phyloP scores from a whole-genome alignment of 805 yeast species.

The Wickerhamomyces pijperi region DNA sequence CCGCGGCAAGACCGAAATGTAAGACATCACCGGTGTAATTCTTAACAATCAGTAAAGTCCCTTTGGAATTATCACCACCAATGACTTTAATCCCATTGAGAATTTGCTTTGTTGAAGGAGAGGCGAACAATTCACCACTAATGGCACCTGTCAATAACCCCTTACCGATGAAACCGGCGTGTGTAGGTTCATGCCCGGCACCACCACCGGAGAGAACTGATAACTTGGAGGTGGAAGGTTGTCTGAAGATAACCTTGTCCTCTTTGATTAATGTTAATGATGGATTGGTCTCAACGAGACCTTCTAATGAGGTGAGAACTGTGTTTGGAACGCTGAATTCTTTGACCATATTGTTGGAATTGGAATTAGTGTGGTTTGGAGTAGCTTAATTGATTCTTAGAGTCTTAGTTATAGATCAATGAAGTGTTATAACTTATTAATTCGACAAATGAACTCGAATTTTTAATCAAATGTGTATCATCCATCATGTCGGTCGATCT shows the following conservation, averaged over 20 bases:
- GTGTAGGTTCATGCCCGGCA: slow-evolving; percentile 92
- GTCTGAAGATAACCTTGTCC: slow-evolving; percentile 27
- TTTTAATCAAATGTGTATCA: too few species aligned
- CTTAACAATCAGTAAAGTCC: slow-evolving; percentile 72
- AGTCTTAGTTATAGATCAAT: too few species aligned
- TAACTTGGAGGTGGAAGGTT: slow-evolving; percentile 36
- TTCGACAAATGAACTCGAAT: too few species aligned
- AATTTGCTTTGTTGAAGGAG: slow-evolving; percentile 89
- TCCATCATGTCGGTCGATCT: too few species aligned
- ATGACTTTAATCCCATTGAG: slow-evolving; percentile 44
- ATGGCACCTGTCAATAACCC: slow-evolving; percentile 82
- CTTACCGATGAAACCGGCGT: slow-evolving; percentile 82
- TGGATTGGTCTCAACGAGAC: slow-evolving; percentile 27
- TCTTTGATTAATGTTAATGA: slow-evolving; percentile 24
- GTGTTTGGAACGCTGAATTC: slow-evolving; percentile 30
- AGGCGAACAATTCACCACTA: slow-evolving; percentile 85
- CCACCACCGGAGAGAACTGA: slow-evolving; percentile 87
- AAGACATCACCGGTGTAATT: slow-evolving; percentile 92
- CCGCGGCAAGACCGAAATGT: slow-evolving; percentile 88
- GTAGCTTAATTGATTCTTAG: too few species aligned
- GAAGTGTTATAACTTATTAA: too few species aligned
- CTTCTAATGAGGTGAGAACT: slow-evolving; percentile 25
- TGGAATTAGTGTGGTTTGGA: too few species aligned
- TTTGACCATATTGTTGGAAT: slow-evolving; percentile 16
- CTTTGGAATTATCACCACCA: slow-evolving; percentile 32